Conservation (phyloP, 805 yeast genomes). For the Maudiozyma turicensis region DNA sequence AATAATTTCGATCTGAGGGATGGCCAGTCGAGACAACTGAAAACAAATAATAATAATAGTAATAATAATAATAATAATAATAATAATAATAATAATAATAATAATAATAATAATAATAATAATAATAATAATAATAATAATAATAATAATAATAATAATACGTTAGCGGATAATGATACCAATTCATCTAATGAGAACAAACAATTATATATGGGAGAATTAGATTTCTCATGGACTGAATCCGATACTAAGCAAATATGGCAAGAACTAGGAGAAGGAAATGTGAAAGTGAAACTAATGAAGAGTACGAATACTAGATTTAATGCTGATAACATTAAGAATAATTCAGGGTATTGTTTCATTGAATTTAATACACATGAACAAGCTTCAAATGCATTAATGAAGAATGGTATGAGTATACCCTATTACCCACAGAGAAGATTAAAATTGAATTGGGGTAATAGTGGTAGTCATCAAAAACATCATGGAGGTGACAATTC, state of each 20-base stretch:
- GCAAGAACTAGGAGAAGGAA: constrained; percentile 55
- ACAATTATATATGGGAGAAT: constrained; percentile 75
- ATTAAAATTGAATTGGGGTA: constrained; percentile 75
- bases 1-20: not conserved
- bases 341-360: constrained; percentile 70
- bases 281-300: constrained; percentile 56
- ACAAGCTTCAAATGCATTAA: constrained; percentile 56
- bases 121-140: not conserved
- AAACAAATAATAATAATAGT: not conserved
- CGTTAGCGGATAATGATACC: not conserved
- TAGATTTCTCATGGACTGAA: constrained; percentile 82
- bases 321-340: not conserved
- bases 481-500: not conserved
- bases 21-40: not conserved
- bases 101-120: no score
- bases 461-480: not conserved
- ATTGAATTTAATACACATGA: constrained; percentile 56
- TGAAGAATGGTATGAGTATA: constrained; percentile 56
- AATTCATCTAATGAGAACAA: not conserved
- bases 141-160: not conserved
- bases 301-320: constrained; percentile 37
- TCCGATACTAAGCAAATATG: constrained; percentile 54
- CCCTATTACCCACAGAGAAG: constrained; percentile 46
- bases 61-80: not conserved
- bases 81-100: not conserved